These are phyloP conservation scores for Cadophora malorum DNA, from an alignment of 2,329 filamentous ascomycete species.

Conservation along the genomic window DNA sequence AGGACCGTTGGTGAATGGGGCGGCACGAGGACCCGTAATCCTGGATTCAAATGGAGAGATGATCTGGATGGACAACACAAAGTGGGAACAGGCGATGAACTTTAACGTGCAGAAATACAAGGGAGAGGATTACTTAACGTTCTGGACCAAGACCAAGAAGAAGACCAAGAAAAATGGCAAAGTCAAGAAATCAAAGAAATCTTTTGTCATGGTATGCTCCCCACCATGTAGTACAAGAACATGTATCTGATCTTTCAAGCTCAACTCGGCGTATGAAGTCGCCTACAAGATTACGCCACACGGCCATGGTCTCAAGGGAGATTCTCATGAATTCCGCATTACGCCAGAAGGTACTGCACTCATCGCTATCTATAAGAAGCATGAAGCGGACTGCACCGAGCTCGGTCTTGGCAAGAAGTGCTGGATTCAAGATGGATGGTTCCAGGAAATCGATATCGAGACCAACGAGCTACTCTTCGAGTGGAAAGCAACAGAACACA, in stretches of 20 bases:
- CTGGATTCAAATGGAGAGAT: slow-evolving; percentile 20
- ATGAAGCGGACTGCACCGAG: slow-evolving; percentile 21
- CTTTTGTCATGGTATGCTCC: slow-evolving; percentile 21
- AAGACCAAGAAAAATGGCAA: slow-evolving; percentile 21
- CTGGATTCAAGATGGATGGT: slow-evolving; percentile 38
- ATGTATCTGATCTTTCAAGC: not conserved
- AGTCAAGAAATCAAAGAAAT: slow-evolving; percentile 17
- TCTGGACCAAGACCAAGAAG: slow-evolving; percentile 24
- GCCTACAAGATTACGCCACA: slow-evolving; percentile 19
- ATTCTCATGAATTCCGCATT: slow-evolving; percentile 28
- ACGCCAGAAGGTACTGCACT: slow-evolving; percentile 27
- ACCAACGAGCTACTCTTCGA: slow-evolving; percentile 57
- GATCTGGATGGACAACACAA: slow-evolving; percentile 25
- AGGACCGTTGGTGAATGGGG: slow-evolving; percentile 26
- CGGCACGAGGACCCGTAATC: slow-evolving; percentile 25
- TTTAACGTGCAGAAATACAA: slow-evolving; percentile 26
- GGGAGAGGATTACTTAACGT: slow-evolving; percentile 27
- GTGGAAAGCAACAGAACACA: slow-evolving; percentile 54
- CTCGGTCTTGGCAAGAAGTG: slow-evolving; percentile 21
- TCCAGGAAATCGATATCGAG: slow-evolving; percentile 59
- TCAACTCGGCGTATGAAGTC: slow-evolving; percentile 17
- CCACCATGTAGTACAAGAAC: not conserved
- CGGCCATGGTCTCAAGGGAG: slow-evolving; percentile 24
- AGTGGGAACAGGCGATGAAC: slow-evolving; percentile 25
- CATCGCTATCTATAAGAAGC: slow-evolving; percentile 26